phyloP scores from a whole-genome alignment of 2,329 filamentous ascomycete genomes.

The Curvularia sp. region DNA sequence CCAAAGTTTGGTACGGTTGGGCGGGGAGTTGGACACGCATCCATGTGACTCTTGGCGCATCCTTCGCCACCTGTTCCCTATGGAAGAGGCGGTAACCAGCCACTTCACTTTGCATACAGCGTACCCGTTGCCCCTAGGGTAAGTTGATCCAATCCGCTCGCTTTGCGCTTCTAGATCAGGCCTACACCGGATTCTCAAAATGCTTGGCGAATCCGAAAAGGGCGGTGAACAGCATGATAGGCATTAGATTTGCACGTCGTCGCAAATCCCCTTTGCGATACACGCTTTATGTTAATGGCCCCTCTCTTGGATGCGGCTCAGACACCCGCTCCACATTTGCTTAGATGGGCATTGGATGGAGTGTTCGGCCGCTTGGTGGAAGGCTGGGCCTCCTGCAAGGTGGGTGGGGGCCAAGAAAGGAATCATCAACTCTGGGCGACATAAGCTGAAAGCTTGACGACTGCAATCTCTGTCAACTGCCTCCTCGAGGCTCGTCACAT shows the following conservation, averaged over 20 bases:
- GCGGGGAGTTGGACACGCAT: background rate
- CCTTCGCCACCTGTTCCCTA: background rate
- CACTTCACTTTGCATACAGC: background rate
- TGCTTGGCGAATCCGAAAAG: constrained; percentile 24
- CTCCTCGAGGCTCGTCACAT: background rate
- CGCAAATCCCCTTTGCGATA: constrained; percentile 14
- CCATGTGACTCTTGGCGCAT: background rate
- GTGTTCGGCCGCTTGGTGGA: constrained; percentile 16
- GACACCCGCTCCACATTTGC: constrained; percentile 24
- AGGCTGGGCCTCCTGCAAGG: constrained; percentile 30
- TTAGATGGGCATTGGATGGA: constrained; percentile 26
- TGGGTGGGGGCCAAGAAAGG: constrained; percentile 27
- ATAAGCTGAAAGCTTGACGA: constrained; percentile 8
- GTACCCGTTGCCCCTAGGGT: background rate
- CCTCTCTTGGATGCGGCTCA: constrained; percentile 7
- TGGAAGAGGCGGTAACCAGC: background rate
- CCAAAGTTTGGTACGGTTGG: background rate
- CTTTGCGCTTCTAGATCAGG: background rate
- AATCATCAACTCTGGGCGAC: constrained; percentile 6
- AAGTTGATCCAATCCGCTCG: background rate
- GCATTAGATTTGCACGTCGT: constrained; percentile 8
- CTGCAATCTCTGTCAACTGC: background rate
- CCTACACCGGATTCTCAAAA: background rate
- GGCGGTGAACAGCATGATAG: constrained; percentile 29
- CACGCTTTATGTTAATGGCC: constrained; percentile 11